These are phyloP conservation scores for Sclerotinia minor DNA, from an alignment of 2,329 filamentous ascomycete genomes.

Conservation along the genomic window DNA sequence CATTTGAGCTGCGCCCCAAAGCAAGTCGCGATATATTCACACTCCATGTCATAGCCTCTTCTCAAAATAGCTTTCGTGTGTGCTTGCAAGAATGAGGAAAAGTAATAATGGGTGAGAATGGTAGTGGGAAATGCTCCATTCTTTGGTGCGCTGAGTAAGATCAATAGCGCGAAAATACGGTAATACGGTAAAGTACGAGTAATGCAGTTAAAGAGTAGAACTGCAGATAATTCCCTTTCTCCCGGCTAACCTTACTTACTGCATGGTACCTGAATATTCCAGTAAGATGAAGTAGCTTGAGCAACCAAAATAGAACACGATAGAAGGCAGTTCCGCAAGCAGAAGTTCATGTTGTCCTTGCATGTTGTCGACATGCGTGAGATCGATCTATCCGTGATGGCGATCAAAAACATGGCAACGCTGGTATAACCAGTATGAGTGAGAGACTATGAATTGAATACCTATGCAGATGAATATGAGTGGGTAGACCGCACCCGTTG, in stretches of 20 bases:
- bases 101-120: background rate
- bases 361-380: conserved; percentile 19
- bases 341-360: conserved; percentile 19
- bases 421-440: conserved; percentile 3
- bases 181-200: background rate
- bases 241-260: conserved; percentile 3
- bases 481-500: background rate
- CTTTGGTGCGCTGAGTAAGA: conserved; percentile 23
- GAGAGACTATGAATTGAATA: background rate
- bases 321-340: conserved; percentile 17
- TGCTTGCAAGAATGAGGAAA: conserved; percentile 13
- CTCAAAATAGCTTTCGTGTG: conserved; percentile 30
- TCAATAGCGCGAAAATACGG: conserved; percentile 12
- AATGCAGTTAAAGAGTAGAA: conserved; percentile 1
- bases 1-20: conserved; percentile 17
- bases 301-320: conserved; percentile 25
- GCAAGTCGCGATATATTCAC: conserved; percentile 7
- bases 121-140: background rate
- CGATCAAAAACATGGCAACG: conserved; percentile 4
- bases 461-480: background rate
- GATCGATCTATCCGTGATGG: conserved; percentile 24
- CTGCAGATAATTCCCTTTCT: conserved; percentile 5
- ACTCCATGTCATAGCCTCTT: conserved; percentile 22
- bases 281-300: conserved; percentile 20
- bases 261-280: conserved; percentile 22